A percentile compares a stretch with the other conserved stretches of the same genome.
Conservation (phyloP, 352 stramenopile genomes). For the Globisporangium carolinianum region DNA sequence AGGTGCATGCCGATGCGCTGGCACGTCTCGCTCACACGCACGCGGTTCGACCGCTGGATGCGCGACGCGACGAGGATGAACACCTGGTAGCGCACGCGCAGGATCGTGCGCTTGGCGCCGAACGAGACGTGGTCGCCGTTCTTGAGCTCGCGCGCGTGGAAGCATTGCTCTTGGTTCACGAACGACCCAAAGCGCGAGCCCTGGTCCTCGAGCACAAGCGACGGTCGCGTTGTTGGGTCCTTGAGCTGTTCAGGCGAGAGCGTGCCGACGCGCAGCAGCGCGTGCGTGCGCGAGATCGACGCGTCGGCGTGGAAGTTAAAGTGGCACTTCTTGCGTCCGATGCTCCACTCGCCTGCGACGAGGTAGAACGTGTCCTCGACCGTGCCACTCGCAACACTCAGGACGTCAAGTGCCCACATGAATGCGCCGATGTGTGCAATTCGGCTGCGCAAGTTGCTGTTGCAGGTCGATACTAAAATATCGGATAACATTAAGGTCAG, state of each 20-base stretch:
- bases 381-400: conserved; percentile 26
- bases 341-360: conserved; percentile 74
- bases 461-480: background rate
- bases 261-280: conserved; percentile 63
- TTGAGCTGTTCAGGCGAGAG: conserved; percentile 50
- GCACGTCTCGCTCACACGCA: conserved; percentile 65
- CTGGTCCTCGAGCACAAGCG: conserved; percentile 70
- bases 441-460: background rate
- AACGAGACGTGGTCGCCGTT: conserved; percentile 80
- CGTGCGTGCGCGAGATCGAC: conserved; percentile 80
- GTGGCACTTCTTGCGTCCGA: conserved; percentile 78
- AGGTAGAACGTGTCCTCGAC: conserved; percentile 72
- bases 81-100: conserved; percentile 74
- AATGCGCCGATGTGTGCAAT: background rate
- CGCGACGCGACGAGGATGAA: conserved; percentile 78
- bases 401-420: conserved; percentile 82
- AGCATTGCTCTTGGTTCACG: conserved; percentile 71
- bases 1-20: conserved; percentile 80
- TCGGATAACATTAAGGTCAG: background rate
- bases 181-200: conserved; percentile 85
- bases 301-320: conserved; percentile 79
- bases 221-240: conserved; percentile 44
- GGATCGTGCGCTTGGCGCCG: conserved; percentile 72
- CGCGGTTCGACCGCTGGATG: conserved; percentile 50
- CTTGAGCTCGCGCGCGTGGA: conserved; percentile 33